Conservation (phyloP, 2,329 filamentous ascomycete species). For the Metarhizium guizhouense region DNA sequence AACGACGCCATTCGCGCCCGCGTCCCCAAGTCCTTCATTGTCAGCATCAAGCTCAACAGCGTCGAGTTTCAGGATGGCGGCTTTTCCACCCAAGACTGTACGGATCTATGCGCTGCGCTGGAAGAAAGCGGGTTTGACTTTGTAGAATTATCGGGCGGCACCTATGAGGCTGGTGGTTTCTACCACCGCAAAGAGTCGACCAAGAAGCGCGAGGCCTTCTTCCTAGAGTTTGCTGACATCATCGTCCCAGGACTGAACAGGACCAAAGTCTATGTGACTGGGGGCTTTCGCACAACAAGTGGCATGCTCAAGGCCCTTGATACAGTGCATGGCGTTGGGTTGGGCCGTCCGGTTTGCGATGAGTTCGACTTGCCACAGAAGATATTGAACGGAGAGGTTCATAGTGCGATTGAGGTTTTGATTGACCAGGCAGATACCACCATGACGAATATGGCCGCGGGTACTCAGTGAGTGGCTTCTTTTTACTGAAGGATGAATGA, state of each 20-base stretch:
- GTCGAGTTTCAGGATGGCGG: constrained; percentile 48
- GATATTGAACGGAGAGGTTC: constrained; percentile 19
- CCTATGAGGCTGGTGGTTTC: constrained; percentile 46
- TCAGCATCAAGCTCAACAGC: constrained; percentile 49
- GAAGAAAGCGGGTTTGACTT: constrained; percentile 45
- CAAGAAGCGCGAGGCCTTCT: constrained; percentile 48
- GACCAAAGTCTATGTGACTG: constrained; percentile 51
- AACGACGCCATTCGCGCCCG: constrained; percentile 23
- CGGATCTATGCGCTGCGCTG: constrained; percentile 35
- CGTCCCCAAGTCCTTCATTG: constrained; percentile 26
- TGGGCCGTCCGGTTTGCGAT: constrained; percentile 30
- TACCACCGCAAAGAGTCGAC: constrained; percentile 43
- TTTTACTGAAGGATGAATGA: no score
- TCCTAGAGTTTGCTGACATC: constrained; percentile 46
- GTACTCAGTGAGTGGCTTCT: no score
- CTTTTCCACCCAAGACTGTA: constrained; percentile 42
- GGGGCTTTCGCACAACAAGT: constrained; percentile 43
- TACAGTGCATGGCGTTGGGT: constrained; percentile 50
- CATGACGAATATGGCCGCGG: constrained; percentile 17
- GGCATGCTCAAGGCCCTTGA: constrained; percentile 51
- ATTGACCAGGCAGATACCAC: constrained; percentile 44
- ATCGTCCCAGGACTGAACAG: constrained; percentile 35
- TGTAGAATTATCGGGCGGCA: constrained; percentile 52
- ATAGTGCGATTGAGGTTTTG: constrained; percentile 35
- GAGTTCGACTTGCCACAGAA: constrained; percentile 18